Base-by-base conservation (phyloP, 2,329 filamentous ascomycete species). In the Talaromyces amestolkiae region DNA sequence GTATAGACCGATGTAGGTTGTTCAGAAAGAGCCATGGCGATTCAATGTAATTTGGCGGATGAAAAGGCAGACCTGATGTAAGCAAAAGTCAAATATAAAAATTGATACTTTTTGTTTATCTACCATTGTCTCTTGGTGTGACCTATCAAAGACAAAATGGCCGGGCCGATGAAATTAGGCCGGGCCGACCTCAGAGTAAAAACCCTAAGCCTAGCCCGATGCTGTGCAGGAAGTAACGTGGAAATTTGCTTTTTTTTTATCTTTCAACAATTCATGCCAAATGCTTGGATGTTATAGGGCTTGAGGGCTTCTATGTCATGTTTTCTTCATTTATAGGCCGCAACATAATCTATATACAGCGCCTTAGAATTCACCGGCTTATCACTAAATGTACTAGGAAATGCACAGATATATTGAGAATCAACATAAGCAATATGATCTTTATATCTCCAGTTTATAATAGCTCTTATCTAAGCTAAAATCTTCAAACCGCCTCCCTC, bases 1-100 rank as follows among this genome's bases (percentile, higher is more conserved):
- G 58, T 61, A 35, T 61, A 61, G 58, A 61, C 13, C 27, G 56
- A 35, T 13, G 19, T 11, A n/a, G 56, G 56, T 13, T 15, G n/a
- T 59, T 59, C 35, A 24, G 37, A n/a, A 27, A 31, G 56, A 24
- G 56, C 22, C 56, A 59, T 59, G 56, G 19, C 43, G 19, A 47
- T 22, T 3, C 19, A 43, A n/a, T 6, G n/a, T 3, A 3, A 47
- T 13, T 13, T 22, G 19, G 9, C 19, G 43, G 11, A 19, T 11
- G 19, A 13, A 22, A 47, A 22, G 3, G 10, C 22, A 47, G 22
- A 9, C 10, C 3, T n/a, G 43, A 47, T 11, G 3, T 22, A 5
- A 47, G 19, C 9, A 22, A 47, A 22, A 13, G 1, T 22, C 19
- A 47, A 22, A 13, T n/a, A 13, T 47, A 2, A 47, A 47, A 13